These are phyloP conservation scores for Cucurbita maxima DNA, from an alignment of 306 rosid species.

Conservation along the genomic window DNA sequence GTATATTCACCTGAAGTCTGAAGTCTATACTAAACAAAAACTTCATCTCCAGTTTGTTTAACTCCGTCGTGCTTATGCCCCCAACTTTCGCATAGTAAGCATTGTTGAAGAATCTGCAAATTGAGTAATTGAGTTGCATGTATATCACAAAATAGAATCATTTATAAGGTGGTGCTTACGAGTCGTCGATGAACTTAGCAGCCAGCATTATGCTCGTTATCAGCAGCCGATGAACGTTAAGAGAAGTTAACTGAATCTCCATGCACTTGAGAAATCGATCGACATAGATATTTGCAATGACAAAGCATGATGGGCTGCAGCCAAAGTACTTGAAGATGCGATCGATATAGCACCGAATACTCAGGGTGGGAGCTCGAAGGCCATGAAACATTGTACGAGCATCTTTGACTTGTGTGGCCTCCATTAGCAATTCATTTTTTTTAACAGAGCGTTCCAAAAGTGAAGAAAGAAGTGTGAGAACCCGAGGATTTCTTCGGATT, in stretches of 20 bases:
- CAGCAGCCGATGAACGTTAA: constrained; percentile 77
- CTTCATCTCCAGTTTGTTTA: constrained; percentile 80
- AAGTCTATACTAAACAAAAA: constrained; percentile 73
- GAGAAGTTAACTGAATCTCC: constrained; percentile 52
- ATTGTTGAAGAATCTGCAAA: constrained; percentile 74
- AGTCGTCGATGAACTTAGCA: constrained; percentile 79
- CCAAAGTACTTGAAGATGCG: constrained; percentile 84
- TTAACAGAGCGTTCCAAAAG: constrained; percentile 60
- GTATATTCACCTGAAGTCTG: constrained; percentile 67
- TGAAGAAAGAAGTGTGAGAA: constrained; percentile 66
- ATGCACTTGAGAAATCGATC: constrained; percentile 59
- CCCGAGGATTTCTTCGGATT: constrained; percentile 48
- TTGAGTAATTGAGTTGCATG: constrained; percentile 5
- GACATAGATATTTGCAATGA: constrained; percentile 56
- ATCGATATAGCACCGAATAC: constrained; percentile 59
- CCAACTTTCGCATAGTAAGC: constrained; percentile 97
- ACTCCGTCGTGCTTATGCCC: constrained; percentile 67
- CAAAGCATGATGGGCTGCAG: constrained; percentile 95
- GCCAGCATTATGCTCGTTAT: constrained; percentile 89
- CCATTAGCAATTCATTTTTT: constrained; percentile 47
- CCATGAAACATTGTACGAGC: constrained; percentile 69
- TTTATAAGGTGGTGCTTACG: constrained; percentile 38
- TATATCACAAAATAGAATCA: not conserved
- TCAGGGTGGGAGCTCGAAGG: constrained; percentile 55
- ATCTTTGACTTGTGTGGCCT: constrained; percentile 31